Evolutionary conservation across 371 early-diverging fungal species (phyloP), one percentile per base, ranked within the genome.

Genomic region (Mortierella sp.): DNA sequence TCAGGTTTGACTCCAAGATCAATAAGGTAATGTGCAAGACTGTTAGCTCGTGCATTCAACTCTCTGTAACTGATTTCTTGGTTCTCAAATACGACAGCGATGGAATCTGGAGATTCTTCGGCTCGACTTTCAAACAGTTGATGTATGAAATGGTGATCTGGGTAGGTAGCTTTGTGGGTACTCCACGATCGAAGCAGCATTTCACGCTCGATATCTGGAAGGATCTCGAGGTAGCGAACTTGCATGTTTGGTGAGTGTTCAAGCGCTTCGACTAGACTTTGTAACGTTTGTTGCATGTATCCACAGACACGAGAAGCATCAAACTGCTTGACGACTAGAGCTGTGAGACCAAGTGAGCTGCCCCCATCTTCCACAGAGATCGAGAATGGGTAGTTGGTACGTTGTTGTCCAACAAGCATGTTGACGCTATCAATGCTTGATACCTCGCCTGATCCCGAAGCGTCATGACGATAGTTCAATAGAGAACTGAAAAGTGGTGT

Each of bases 81-180:
- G 39, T 51, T 58, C 24, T 43, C 76, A 55, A 66, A 52, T 2
- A 75, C 76, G 47, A 70, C 32, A 40, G 76, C 76, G 40, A 61
- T 49, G 10, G 76, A 70, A 8, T 68, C 49, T 37, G 76, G 76
- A 9, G 18, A 63, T 16, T 40, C 58, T 8, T 35, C 45, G 35
- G 61, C 60, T 52, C 60, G 43, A 43, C 62, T 55, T 45, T 73
- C 66, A 57, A 70, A 71, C 22, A 64, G 18, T 1, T 71, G 59
- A 37, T 71, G 71, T 2, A 71, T 12, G 40, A 51, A 65, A 0
- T 2, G 39, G 6, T 60, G 6, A 16, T 55, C 35, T 5, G 64
- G 54, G n/a, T 61, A 66, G 5, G 9, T 45, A 10, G 9, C 10
- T 0, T 5, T 6, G 28, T 62, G 62, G 9, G 28, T 54, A n/a